These are phyloP conservation scores for Phalaenopsis hybrid DNA, from an alignment of 116 monocot species.

Conservation along the genomic window DNA sequence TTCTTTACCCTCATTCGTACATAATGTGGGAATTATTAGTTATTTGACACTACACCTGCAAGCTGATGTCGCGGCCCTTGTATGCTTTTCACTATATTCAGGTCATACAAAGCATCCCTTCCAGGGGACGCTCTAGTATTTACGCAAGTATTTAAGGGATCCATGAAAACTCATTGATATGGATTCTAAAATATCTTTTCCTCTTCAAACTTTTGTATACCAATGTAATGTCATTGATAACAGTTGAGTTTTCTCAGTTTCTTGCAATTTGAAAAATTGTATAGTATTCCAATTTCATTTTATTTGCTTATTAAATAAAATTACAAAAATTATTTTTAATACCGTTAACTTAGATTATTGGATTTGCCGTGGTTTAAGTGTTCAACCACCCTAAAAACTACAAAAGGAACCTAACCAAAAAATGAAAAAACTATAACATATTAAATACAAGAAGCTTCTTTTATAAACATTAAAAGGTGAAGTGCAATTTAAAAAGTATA, in stretches of 20 bases:
- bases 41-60: too few relatives aligned
- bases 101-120: too few relatives aligned
- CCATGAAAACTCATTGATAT: background rate
- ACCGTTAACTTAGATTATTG: background rate
- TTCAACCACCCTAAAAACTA: background rate
- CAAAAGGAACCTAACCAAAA: background rate
- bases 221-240: background rate
- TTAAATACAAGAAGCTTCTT: background rate
- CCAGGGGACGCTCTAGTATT: too few relatives aligned
- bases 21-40: too few relatives aligned
- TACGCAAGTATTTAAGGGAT: too few relatives aligned
- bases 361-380: too few relatives aligned
- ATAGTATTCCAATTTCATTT: background rate
- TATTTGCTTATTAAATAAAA: background rate
- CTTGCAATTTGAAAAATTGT: background rate
- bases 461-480: background rate
- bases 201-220: background rate
- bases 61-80: too few relatives aligned
- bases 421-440: background rate
- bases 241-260: background rate
- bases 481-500: background rate
- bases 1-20: too few relatives aligned
- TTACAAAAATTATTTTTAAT: background rate
- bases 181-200: too few relatives aligned
- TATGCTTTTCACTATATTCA: too few relatives aligned